phyloP scores from a whole-genome alignment of 768 basidiomycete genomes.

The Auricularia sp. region DNA sequence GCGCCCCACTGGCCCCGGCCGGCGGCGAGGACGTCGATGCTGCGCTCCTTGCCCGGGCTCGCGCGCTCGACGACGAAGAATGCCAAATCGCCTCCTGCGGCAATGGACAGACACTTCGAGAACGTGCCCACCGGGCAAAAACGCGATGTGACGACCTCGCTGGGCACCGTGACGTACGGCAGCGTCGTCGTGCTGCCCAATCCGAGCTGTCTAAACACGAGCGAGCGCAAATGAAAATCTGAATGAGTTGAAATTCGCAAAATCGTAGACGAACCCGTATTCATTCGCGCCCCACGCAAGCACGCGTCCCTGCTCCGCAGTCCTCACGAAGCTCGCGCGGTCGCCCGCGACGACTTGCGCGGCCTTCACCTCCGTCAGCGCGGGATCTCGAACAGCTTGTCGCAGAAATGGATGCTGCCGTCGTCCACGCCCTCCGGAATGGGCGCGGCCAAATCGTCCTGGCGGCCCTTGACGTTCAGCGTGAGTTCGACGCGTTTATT shows the following conservation, averaged over 20 bases:
- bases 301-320: constrained; percentile 51
- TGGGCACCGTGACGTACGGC: constrained; percentile 68
- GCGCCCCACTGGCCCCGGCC: constrained; percentile 82
- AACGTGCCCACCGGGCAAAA: constrained; percentile 37
- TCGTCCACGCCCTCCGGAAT: constrained; percentile 28
- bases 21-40: constrained; percentile 57
- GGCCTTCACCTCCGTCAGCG: constrained; percentile 51
- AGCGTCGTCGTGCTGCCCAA: constrained; percentile 54
- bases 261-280: constrained; percentile 45
- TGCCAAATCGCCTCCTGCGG: constrained; percentile 67
- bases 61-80: constrained; percentile 64
- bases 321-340: constrained; percentile 64
- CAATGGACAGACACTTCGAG: constrained; percentile 54
- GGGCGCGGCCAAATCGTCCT: constrained; percentile 17
- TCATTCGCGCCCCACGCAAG: constrained; percentile 89
- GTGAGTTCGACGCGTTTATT: constrained; percentile 34
- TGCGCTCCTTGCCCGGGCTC: constrained; percentile 18
- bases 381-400: constrained; percentile 64
- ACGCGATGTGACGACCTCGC: constrained; percentile 70
- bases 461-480: constrained; percentile 43
- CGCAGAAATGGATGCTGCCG: constrained; percentile 51
- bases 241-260: neutral
- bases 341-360: constrained; percentile 64
- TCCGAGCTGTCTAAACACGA: constrained; percentile 59
- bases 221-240: constrained; percentile 4